Conservation (phyloP, 2,329 filamentous ascomycete genomes). For the Aspergillus fijiensis region DNA sequence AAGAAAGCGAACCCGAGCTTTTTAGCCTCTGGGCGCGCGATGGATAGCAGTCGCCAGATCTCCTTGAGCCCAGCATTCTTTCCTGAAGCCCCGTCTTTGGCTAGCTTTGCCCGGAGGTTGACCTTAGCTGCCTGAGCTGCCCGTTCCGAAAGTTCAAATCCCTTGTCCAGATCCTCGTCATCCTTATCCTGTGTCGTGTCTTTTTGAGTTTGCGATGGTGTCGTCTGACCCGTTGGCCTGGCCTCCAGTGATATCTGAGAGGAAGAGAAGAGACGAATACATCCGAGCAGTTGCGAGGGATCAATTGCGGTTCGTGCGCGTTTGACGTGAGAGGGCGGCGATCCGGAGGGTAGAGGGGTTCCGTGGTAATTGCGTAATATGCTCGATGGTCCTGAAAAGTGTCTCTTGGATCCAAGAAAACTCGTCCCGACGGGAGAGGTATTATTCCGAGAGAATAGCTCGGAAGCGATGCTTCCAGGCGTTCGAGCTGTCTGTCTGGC, state of each 20-base stretch:
- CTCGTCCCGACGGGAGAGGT: not conserved
- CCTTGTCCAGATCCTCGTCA: constrained; percentile 57
- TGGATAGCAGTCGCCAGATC: constrained; percentile 82
- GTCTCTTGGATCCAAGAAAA: constrained; percentile 17
- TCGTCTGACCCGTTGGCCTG: constrained; percentile 21
- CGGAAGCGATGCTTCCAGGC: constrained; percentile 18
- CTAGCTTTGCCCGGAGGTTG: constrained; percentile 82
- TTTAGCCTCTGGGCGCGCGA: constrained; percentile 79
- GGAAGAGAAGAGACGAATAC: constrained; percentile 27
- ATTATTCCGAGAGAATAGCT: constrained; percentile 19
- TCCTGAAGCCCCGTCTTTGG: constrained; percentile 67
- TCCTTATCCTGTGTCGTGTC: constrained; percentile 42
- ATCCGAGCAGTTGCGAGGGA: not conserved
- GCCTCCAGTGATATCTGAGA: constrained; percentile 29
- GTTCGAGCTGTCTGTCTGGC: constrained; percentile 26
- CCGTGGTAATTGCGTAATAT: constrained; percentile 20
- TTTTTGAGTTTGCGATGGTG: constrained; percentile 26
- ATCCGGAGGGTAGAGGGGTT: constrained; percentile 17
- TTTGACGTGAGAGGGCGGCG: constrained; percentile 19
- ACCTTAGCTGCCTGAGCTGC: constrained; percentile 84
- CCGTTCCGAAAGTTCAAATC: constrained; percentile 74
- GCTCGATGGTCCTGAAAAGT: constrained; percentile 26
- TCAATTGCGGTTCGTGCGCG: constrained; percentile 1
- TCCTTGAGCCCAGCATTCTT: constrained; percentile 66
- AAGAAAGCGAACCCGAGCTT: constrained; percentile 77